Conservation (phyloP, 1,139 yeast genomes). For the Pichia sp. region DNA sequence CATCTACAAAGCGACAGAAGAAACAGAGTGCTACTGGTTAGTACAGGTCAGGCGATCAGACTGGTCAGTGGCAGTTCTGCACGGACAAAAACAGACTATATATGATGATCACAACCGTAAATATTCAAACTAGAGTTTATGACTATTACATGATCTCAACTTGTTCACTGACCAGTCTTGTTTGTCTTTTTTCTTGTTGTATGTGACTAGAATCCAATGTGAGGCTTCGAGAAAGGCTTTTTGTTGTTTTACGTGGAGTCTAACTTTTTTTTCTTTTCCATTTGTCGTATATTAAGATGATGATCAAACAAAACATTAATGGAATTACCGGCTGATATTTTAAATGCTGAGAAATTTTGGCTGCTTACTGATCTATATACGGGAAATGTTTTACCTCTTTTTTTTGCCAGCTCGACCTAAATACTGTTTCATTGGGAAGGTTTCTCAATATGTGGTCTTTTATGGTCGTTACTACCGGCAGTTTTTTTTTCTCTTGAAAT, state of each 20-base stretch:
- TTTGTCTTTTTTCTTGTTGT: neutral
- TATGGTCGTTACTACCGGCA: neutral
- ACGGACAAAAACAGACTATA: slow-evolving; percentile 1
- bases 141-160: slow-evolving; percentile 66
- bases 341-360: slow-evolving; percentile 88
- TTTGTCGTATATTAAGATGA: slow-evolving; percentile 39
- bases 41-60: slow-evolving; percentile 4
- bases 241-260: slow-evolving; percentile 7
- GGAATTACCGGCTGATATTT: slow-evolving; percentile 97
- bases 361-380: slow-evolving; percentile 40
- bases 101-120: slow-evolving; percentile 43
- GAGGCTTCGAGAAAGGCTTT: slow-evolving; percentile 10
- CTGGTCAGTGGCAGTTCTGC: slow-evolving; percentile 7
- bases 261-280: neutral
- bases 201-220: neutral
- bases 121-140: slow-evolving; percentile 87
- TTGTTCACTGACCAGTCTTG: slow-evolving; percentile 28
- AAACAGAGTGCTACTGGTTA: slow-evolving; percentile 1
- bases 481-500: slow-evolving; percentile 3
- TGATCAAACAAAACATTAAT: slow-evolving; percentile 84
- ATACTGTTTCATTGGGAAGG: slow-evolving; percentile 21
- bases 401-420: neutral
- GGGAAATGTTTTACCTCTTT: neutral
- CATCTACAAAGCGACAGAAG: neutral
- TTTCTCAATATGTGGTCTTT: slow-evolving; percentile 15